phyloP scores from a whole-genome alignment of 768 basidiomycete species.

The Suillus ampliporus region DNA sequence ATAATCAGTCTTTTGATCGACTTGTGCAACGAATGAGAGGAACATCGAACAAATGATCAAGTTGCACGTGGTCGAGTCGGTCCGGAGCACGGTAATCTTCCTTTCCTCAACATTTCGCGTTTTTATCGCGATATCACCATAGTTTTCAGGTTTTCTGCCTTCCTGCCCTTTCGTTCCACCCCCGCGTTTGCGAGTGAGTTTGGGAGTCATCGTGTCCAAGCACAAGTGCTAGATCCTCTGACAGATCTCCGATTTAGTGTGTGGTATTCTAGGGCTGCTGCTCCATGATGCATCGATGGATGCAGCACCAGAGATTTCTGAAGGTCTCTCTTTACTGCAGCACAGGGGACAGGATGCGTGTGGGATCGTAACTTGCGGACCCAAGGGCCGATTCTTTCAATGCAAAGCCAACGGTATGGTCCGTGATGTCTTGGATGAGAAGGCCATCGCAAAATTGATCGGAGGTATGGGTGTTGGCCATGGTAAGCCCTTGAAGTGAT shows the following conservation, averaged over 20 bases:
- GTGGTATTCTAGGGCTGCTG: conserved; percentile 90
- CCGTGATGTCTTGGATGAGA: conserved; percentile 90
- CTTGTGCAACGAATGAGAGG: too few relatives aligned
- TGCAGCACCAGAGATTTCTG: conserved; percentile 88
- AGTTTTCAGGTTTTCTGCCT: background rate
- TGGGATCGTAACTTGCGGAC: conserved; percentile 95
- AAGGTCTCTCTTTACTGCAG: conserved; percentile 94
- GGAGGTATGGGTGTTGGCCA: conserved; percentile 99
- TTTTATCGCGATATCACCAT: background rate
- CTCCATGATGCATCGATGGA: conserved; percentile 77
- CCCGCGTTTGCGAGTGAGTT: conserved; percentile 34
- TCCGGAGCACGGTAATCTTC: background rate
- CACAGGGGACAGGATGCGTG: conserved; percentile 99
- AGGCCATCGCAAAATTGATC: conserved; percentile 73
- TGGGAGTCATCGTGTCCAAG: conserved; percentile 16
- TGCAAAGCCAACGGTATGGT: conserved; percentile 99
- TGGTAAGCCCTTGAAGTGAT: conserved; percentile 54
- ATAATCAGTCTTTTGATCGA: too few relatives aligned
- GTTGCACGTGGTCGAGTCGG: background rate
- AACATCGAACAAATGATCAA: too few relatives aligned
- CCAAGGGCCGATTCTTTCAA: conserved; percentile 94
- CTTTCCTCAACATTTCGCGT: background rate
- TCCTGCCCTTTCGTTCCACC: conserved; percentile 2
- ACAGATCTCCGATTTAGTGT: conserved; percentile 57
- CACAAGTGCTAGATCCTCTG: background rate